Evolutionary conservation across 345 rosid species (phyloP), one percentile per base, ranked within the genome.

Genomic region (Pelargonium nanum): DNA sequence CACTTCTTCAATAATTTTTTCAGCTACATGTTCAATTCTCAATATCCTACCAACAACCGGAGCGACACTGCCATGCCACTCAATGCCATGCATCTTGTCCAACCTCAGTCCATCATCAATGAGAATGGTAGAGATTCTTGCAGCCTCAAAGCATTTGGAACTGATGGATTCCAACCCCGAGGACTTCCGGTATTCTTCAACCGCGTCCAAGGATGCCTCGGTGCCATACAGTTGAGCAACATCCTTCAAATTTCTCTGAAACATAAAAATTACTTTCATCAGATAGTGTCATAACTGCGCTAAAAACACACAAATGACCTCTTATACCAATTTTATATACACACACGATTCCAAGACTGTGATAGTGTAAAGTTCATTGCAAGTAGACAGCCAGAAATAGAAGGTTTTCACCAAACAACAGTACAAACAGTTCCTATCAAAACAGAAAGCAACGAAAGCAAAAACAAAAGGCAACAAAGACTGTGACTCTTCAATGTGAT

Each of bases 101-200:
- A 87, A 79, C 65, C 75, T 75, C 60, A 93, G 65, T 57, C 99
- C 97, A 73, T 93, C 99, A 65, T 93, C 99, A 54, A 93, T 76
- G 51, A 93, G 86, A 17, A 85, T n/a, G 23, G 81, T 90, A 74
- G 97, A 76, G 67, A 93, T 85, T 58, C 80, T 64, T 1, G 96
- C 83, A 72, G 91, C 85, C 70, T 77, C 40, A 66, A 93, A 84
- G 79, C 99, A 93, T 60, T 48, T 65, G 16, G 85, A 75, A 69
- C 75, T 66, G 58, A 83, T 74, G 58, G 83, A 76, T 48, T 80
- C 61, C 62, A 87, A 72, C 28, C 99, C 97, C 2, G 70, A 59
- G 4, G 69, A 62, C 62, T 63, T 69, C 1, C 97, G 98, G 69
- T 85, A 69, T 58, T 77, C 74, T 72, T 89, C 96, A 56, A 92